phyloP scores from a whole-genome alignment of 441 rosid species.

The Brassica hybrid region DNA sequence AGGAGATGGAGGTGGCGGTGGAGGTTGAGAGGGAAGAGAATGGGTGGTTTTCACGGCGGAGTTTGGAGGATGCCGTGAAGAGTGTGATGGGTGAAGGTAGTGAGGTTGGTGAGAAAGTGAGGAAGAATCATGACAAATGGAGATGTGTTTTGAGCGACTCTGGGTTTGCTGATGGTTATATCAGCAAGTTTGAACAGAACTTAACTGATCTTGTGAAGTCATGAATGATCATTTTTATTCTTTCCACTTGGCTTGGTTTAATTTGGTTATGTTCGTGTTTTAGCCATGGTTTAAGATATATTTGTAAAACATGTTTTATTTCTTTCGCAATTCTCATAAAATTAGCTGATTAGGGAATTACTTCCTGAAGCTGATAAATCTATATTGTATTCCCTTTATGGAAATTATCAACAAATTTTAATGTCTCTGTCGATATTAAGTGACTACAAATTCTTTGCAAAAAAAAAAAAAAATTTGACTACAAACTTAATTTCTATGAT shows the following conservation, averaged over 20 bases:
- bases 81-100: conserved; percentile 55
- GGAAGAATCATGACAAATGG: conserved; percentile 51
- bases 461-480: too few relatives aligned
- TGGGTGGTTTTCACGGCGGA: conserved; percentile 59
- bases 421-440: too few relatives aligned
- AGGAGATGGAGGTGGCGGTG: conserved; percentile 60
- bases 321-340: conserved; percentile 1
- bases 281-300: neutral
- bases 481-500: too few relatives aligned
- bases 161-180: conserved; percentile 45
- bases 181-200: conserved; percentile 45
- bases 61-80: conserved; percentile 49
- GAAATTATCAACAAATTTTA: too few relatives aligned
- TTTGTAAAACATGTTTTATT: neutral
- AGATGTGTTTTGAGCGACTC: conserved; percentile 40
- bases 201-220: conserved; percentile 30
- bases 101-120: conserved; percentile 45
- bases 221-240: conserved; percentile 6
- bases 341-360: neutral
- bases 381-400: neutral
- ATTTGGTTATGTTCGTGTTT: neutral
- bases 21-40: conserved; percentile 59
- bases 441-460: too few relatives aligned
- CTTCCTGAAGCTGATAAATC: neutral
- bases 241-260: neutral